Conservation (phyloP, 176 grass and related monocot genomes). For the Carex scoparia region DNA sequence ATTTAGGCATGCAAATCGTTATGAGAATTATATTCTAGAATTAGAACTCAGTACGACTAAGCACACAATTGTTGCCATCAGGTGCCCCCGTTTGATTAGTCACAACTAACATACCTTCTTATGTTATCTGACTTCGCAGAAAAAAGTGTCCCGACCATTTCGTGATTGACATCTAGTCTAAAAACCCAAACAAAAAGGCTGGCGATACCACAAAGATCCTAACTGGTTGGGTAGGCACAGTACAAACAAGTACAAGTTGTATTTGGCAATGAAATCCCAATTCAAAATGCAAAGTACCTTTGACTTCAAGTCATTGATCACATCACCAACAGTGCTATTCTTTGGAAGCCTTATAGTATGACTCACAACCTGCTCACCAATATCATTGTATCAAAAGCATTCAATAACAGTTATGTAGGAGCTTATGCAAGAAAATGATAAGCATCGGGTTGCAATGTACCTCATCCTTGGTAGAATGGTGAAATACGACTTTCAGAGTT, state of each 20-base stretch:
- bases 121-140: neutral
- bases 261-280: neutral
- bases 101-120: neutral
- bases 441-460: constrained; percentile 32
- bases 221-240: neutral
- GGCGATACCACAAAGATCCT: neutral
- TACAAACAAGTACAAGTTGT: neutral
- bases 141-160: neutral
- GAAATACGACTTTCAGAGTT: constrained; percentile 95
- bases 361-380: constrained; percentile 21
- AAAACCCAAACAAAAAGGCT: neutral
- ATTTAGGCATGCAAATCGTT: constrained; percentile 9
- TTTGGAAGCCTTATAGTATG: constrained; percentile 55
- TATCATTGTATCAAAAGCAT: constrained; percentile 15
- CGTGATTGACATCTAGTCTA: neutral
- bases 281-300: constrained; percentile 46
- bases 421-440: constrained; percentile 22
- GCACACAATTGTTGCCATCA: neutral
- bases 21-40: neutral
- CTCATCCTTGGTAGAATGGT: constrained; percentile 93
- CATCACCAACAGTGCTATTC: constrained; percentile 83
- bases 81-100: neutral
- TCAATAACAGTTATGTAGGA: constrained; percentile 27
- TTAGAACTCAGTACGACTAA: neutral
- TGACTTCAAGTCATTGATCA: constrained; percentile 80